Evolutionary conservation across 306 rosid genomes (phyloP).

Genomic region (Ziziphus jujuba): DNA sequence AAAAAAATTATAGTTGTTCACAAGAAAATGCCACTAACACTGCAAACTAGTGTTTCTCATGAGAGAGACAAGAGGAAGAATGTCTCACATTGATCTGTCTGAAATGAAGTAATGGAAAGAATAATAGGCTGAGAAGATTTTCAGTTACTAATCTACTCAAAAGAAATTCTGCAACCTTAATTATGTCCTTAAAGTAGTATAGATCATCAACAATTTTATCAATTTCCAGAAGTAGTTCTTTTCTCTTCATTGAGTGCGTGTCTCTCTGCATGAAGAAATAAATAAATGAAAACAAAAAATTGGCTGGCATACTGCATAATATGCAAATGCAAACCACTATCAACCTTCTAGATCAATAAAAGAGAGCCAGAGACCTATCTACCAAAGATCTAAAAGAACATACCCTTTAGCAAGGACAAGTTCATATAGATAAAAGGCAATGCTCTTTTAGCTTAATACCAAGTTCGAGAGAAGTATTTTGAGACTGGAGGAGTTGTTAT

Average conservation of each 20-base stretch:
- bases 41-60: slow-evolving; percentile 11
- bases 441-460: slow-evolving; percentile 56
- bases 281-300: slow-evolving; percentile 15
- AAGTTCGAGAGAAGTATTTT: slow-evolving; percentile 70
- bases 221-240: slow-evolving; percentile 54
- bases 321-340: neutral
- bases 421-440: slow-evolving; percentile 54
- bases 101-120: slow-evolving; percentile 57
- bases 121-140: slow-evolving; percentile 63
- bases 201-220: slow-evolving; percentile 66
- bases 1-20: neutral
- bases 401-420: slow-evolving; percentile 51
- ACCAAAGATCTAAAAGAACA: slow-evolving; percentile 14
- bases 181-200: slow-evolving; percentile 75
- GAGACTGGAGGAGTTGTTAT: slow-evolving; percentile 77
- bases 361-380: neutral
- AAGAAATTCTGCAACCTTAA: slow-evolving; percentile 45
- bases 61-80: slow-evolving; percentile 3
- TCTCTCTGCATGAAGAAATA: slow-evolving; percentile 71
- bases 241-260: slow-evolving; percentile 37
- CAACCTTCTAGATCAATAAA: slow-evolving; percentile 9
- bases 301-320: slow-evolving; percentile 12
- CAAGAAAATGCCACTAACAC: slow-evolving; percentile 15
- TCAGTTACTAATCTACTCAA: slow-evolving; percentile 53
- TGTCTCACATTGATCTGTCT: slow-evolving; percentile 57